Evolutionary conservation across 2,329 filamentous ascomycete genomes (phyloP).

Genomic region (Cladophialophora chaetospira): DNA sequence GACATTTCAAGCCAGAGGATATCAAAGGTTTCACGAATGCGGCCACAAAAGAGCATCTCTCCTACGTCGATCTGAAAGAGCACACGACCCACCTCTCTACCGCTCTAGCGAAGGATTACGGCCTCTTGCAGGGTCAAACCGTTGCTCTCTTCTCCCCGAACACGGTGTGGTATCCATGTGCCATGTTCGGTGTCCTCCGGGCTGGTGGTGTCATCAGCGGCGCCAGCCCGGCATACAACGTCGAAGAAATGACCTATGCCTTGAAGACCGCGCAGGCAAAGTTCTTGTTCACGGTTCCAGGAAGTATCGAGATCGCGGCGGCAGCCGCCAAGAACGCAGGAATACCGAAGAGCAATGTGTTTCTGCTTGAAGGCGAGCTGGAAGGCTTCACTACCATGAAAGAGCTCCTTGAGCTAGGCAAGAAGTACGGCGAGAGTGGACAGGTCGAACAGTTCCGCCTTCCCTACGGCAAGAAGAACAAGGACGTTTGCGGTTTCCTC

Average conservation of each 20-base stretch:
- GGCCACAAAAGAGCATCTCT: slow-evolving; percentile 59
- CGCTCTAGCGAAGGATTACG: slow-evolving; percentile 58
- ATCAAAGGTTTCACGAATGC: slow-evolving; percentile 61
- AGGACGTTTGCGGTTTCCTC: slow-evolving; percentile 55
- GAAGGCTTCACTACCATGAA: slow-evolving; percentile 51
- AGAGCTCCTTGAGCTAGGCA: slow-evolving; percentile 39
- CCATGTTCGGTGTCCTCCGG: slow-evolving; percentile 59
- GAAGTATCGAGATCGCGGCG: slow-evolving; percentile 54
- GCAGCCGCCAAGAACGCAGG: slow-evolving; percentile 58
- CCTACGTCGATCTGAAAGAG: slow-evolving; percentile 60
- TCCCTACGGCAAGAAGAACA: slow-evolving; percentile 56
- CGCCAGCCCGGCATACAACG: slow-evolving; percentile 65
- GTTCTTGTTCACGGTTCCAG: slow-evolving; percentile 30
- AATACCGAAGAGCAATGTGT: slow-evolving; percentile 54
- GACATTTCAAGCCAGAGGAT: slow-evolving; percentile 41
- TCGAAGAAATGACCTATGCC: slow-evolving; percentile 69
- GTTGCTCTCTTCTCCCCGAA: slow-evolving; percentile 65
- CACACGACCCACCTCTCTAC: slow-evolving; percentile 63
- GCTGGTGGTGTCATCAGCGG: slow-evolving; percentile 62
- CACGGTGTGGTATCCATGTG: slow-evolving; percentile 68
- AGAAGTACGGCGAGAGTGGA: slow-evolving; percentile 40
- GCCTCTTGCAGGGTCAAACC: slow-evolving; percentile 57
- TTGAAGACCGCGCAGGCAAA: slow-evolving; percentile 60
- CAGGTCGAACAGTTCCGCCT: slow-evolving; percentile 55
- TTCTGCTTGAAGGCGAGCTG: slow-evolving; percentile 58